A percentile compares a stretch with the other conserved stretches of the same genome.
phyloP scores from a whole-genome alignment of 148 eudicot species.

The Cornus florida region DNA sequence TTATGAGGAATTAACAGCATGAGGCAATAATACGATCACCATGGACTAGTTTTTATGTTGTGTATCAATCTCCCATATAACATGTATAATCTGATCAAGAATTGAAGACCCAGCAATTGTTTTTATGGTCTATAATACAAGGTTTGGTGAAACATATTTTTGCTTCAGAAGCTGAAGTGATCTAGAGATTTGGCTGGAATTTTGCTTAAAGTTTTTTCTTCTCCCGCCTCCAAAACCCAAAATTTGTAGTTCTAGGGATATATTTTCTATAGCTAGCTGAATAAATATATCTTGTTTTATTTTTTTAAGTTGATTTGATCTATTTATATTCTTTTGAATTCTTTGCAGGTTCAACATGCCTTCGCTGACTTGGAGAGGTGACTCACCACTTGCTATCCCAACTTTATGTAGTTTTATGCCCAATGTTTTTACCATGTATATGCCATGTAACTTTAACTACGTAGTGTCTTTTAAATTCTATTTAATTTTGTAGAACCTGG shows the following conservation, averaged over 20 bases:
- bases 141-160: background rate
- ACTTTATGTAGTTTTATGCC: background rate
- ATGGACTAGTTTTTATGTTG: background rate
- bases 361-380: conserved; percentile 82
- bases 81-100: background rate
- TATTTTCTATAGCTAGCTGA: conserved; percentile 2
- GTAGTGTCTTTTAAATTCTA: background rate
- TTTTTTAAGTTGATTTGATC: background rate
- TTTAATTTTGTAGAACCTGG: background rate
- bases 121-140: background rate
- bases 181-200: background rate
- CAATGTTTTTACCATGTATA: background rate
- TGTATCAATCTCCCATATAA: background rate
- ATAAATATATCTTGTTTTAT: background rate
- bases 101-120: background rate
- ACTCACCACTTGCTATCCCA: background rate
- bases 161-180: background rate
- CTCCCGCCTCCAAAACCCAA: background rate
- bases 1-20: background rate
- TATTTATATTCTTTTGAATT: conserved; percentile 7
- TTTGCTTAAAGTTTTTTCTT: conserved; percentile 3
- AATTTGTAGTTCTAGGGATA: background rate
- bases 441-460: background rate
- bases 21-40: background rate
- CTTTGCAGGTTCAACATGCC: conserved; percentile 73